phyloP scores from a whole-genome alignment of 768 basidiomycete genomes.

The Galerina marginata region DNA sequence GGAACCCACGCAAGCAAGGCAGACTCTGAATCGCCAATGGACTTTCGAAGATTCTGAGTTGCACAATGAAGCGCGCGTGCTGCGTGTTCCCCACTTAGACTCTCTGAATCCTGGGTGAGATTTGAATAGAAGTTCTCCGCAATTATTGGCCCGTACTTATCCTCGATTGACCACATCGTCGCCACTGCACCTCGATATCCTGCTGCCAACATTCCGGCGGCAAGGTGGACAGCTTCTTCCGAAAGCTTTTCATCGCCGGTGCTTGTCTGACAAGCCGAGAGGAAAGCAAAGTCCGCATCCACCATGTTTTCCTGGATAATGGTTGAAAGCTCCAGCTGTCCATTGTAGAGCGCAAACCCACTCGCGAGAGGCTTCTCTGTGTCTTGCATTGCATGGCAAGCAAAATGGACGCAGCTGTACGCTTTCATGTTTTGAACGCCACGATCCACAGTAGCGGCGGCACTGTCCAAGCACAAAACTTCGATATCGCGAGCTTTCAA shows the following conservation, averaged over 20 bases:
- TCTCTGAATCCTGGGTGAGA: neutral
- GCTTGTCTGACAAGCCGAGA: slow-evolving; percentile 11
- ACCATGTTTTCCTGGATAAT: neutral
- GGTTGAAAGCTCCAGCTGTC: neutral
- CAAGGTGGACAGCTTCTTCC: slow-evolving; percentile 14
- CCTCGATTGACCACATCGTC: slow-evolving; percentile 20
- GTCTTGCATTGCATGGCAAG: slow-evolving; percentile 11
- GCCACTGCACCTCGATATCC: slow-evolving; percentile 17
- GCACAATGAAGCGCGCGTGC: slow-evolving; percentile 1
- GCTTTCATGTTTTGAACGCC: neutral
- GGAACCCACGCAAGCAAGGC: slow-evolving; percentile 8
- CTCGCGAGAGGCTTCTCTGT: slow-evolving; percentile 4
- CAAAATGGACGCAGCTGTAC: slow-evolving; percentile 6
- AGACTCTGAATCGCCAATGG: neutral
- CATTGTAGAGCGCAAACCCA: neutral
- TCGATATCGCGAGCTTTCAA: neutral
- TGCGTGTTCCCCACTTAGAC: slow-evolving; percentile 8
- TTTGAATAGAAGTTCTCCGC: neutral
- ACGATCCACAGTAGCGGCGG: neutral
- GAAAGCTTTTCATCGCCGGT: slow-evolving; percentile 3
- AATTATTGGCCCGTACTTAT: slow-evolving; percentile 1
- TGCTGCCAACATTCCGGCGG: slow-evolving; percentile 17
- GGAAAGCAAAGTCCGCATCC: slow-evolving; percentile 6
- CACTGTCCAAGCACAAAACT: neutral
- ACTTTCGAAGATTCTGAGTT: neutral